Evolutionary conservation across 495 filamentous ascomycete genomes (phyloP).

Genomic region (Beverwykella pulmonaria): DNA sequence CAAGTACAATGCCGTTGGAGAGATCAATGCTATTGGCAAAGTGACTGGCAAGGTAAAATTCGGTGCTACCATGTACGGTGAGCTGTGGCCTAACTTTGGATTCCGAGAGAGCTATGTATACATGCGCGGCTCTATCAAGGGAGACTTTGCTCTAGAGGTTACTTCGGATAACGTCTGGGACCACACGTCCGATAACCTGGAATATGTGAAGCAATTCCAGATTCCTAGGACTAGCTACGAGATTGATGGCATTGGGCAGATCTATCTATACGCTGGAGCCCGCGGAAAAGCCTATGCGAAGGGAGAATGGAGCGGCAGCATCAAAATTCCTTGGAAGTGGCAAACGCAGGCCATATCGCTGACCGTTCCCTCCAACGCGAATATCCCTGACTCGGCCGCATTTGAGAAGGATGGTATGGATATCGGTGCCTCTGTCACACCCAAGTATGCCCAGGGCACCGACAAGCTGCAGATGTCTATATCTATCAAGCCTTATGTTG

Average conservation of each 20-base stretch:
- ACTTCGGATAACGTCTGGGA: slow-evolving; percentile 9
- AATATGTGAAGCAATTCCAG: background rate
- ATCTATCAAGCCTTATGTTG: slow-evolving; percentile 9
- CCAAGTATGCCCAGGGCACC: slow-evolving; percentile 2
- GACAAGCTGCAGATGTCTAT: slow-evolving; percentile 9
- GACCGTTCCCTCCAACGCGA: background rate
- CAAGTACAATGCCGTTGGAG: slow-evolving; percentile 8
- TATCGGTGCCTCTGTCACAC: background rate
- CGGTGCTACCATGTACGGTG: slow-evolving; percentile 5
- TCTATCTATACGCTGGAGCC: slow-evolving; percentile 5
- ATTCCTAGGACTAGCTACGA: slow-evolving; percentile 1
- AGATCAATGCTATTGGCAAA: slow-evolving; percentile 6
- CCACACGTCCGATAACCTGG: background rate
- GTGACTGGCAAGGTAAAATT: slow-evolving; percentile 5
- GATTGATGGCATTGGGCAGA: slow-evolving; percentile 10
- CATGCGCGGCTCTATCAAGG: slow-evolving; percentile 7
- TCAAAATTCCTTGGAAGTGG: slow-evolving; percentile 12
- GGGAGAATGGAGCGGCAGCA: slow-evolving; percentile 10
- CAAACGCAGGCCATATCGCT: slow-evolving; percentile 6
- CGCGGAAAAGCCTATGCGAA: background rate
- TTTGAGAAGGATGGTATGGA: slow-evolving; percentile 5
- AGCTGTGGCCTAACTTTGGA: background rate
- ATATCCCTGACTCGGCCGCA: background rate
- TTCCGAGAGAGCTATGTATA: slow-evolving; percentile 8
- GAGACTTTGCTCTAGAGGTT: slow-evolving; percentile 2